These are phyloP conservation scores for Stentor coeruleus DNA, from an alignment of 73 alveolate species.

Conservation along the genomic window DNA sequence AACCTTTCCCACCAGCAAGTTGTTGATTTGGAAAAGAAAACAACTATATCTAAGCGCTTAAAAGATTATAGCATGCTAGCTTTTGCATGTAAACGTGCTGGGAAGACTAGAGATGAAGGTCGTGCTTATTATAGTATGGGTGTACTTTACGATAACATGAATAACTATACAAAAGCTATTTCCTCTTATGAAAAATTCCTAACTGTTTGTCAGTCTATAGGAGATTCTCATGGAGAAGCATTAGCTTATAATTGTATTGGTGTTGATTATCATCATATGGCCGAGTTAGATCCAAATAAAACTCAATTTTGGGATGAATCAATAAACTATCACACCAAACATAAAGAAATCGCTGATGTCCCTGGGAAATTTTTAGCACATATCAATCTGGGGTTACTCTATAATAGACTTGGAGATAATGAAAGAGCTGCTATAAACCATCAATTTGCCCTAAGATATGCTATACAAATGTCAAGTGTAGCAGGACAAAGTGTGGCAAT, in stretches of 20 bases:
- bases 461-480: constrained; percentile 60
- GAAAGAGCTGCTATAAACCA: constrained; percentile 63
- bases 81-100: constrained; percentile 90
- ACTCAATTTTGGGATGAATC: constrained; percentile 20
- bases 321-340: constrained; percentile 55
- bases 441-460: constrained; percentile 60
- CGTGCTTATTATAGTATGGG: constrained; percentile 86
- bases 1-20: constrained; percentile 24
- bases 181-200: constrained; percentile 68
- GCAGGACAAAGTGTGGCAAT: constrained; percentile 69
- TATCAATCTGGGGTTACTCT: constrained; percentile 59
- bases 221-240: constrained; percentile 82
- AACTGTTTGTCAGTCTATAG: constrained; percentile 65
- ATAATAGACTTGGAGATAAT: constrained; percentile 55
- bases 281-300: constrained; percentile 24
- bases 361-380: constrained; percentile 73
- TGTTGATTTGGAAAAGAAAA: constrained; percentile 48
- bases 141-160: constrained; percentile 73
- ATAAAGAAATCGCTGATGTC: constrained; percentile 67
- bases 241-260: constrained; percentile 91
- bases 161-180: constrained; percentile 66
- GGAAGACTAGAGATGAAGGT: constrained; percentile 89
- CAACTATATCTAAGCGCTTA: constrained; percentile 61
- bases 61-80: constrained; percentile 82
- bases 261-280: constrained; percentile 68